phyloP scores from a whole-genome alignment of 768 basidiomycete genomes.

The Tephrocybe rancida region DNA sequence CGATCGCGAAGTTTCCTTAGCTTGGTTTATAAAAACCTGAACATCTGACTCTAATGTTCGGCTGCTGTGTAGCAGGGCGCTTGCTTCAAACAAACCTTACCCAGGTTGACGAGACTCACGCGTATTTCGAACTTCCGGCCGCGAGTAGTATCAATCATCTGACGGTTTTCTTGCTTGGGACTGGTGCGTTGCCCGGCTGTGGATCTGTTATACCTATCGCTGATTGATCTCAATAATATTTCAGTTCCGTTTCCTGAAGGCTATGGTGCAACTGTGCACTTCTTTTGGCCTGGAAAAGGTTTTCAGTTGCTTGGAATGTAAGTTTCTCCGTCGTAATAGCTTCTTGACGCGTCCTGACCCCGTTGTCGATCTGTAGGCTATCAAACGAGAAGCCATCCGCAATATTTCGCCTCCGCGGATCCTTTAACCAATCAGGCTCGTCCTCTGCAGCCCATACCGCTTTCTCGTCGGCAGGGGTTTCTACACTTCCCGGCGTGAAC shows the following conservation, averaged over 20 bases:
- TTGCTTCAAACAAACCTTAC: conserved; percentile 78
- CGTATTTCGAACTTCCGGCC: conserved; percentile 71
- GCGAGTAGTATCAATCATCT: conserved; percentile 82
- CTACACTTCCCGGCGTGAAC: conserved; percentile 32
- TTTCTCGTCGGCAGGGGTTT: conserved; percentile 32
- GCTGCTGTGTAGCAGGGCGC: conserved; percentile 78
- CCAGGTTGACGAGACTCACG: conserved; percentile 84
- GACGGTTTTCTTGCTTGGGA: conserved; percentile 82
- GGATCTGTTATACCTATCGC: conserved; percentile 1
- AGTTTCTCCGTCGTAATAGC: conserved; percentile 25
- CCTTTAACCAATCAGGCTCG: conserved; percentile 44
- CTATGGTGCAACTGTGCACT: conserved; percentile 83
- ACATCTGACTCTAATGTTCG: conserved; percentile 58
- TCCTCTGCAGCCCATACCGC: conserved; percentile 38
- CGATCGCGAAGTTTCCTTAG: neutral
- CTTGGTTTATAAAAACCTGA: neutral
- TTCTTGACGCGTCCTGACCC: neutral
- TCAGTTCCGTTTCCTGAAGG: conserved; percentile 83
- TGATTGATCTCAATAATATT: neutral
- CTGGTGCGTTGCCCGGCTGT: conserved; percentile 47
- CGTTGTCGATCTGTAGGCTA: conserved; percentile 50
- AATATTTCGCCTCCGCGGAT: conserved; percentile 80
- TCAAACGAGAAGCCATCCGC: conserved; percentile 91
- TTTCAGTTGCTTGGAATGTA: conserved; percentile 87
- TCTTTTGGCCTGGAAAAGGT: conserved; percentile 85